Conservation (phyloP, 495 filamentous ascomycete genomes). For the Aspergillus hancockii region DNA sequence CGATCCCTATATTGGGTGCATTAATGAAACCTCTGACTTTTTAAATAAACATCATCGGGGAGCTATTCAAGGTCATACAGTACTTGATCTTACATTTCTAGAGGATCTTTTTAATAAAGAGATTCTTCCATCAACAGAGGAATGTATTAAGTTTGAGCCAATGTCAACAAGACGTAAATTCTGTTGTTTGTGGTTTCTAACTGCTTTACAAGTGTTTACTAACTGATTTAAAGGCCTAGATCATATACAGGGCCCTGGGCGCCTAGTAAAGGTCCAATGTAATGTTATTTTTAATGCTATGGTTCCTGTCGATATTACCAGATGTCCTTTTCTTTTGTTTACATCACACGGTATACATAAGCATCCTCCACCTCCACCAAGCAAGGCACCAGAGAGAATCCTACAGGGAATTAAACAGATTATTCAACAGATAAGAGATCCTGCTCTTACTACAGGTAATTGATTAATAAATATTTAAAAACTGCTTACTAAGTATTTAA, state of each 20-base stretch:
- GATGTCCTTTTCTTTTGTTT: slow-evolving; percentile 15
- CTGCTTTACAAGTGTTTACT: neutral
- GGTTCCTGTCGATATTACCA: slow-evolving; percentile 7
- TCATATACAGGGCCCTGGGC: neutral
- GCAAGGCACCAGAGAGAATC: slow-evolving; percentile 10
- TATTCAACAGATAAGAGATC: slow-evolving; percentile 5
- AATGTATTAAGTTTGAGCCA: neutral
- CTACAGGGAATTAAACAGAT: neutral
- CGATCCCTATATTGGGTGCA: neutral
- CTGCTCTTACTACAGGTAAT: slow-evolving; percentile 10
- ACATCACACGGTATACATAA: slow-evolving; percentile 12
- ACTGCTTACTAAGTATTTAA: slow-evolving; percentile 1
- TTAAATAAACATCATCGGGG: neutral
- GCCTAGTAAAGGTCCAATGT: neutral
- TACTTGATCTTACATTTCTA: neutral
- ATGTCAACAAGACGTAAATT: neutral
- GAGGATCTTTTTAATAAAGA: neutral
- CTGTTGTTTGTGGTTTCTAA: neutral
- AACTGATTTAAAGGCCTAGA: neutral
- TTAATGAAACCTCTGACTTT: neutral
- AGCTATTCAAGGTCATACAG: neutral
- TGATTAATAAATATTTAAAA: slow-evolving; percentile 7
- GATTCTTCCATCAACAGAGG: neutral
- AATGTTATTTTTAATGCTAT: slow-evolving; percentile 13
- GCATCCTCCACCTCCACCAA: neutral